Base-by-base conservation (phyloP, 2,329 filamentous ascomycete species). In the Cercospora sesami region DNA sequence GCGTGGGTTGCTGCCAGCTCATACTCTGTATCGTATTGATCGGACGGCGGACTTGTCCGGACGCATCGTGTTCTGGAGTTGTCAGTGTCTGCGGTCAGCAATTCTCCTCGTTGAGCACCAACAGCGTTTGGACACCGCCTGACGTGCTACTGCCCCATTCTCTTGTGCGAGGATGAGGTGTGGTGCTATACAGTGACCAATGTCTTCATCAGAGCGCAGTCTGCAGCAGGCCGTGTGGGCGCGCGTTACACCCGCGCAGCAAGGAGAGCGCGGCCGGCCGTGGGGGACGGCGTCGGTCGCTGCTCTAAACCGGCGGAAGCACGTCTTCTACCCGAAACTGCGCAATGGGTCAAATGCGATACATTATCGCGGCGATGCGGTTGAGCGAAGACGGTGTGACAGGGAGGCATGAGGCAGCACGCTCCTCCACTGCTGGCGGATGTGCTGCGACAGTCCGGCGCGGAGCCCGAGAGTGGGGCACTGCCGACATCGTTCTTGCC, bases 331-430 rank as follows among this genome's bases (percentile, higher is more conserved):
- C 12, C 55, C 28, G 55, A 59, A 59, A 59, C 55, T n/a, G 55
- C 55, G 30, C 31, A 12, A 36, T 60, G 63, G 55, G 63, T 61
- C 63, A 65, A 39, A 62, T 62, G 59, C 64, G 58, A 62, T 62
- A 61, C 64, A 31, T 66, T 48, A 28, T 31, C 36, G 59, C 36
- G 48, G 30, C 23, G 28, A 39, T n/a, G 8, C 53, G 26, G 60
- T 30, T 62, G 60, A 30, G 60, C 60, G 36, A 62, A 42, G 60
- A 62, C 42, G 60, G 42, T 48, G 60, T 62, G 60, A 51, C 60
- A 26, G 60, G 48, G 42, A n/a, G 26, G 18, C 60, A 51, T 12
- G 61, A 59, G 45, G 65, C 45, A 10, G n/a, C 5, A 59, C 10
- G 23, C 21, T 53, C 48, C 48, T 53, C 48, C 48, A 53, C 48